Conservation (phyloP, 2,329 filamentous ascomycete genomes). For the Diaporthe longicolla region DNA sequence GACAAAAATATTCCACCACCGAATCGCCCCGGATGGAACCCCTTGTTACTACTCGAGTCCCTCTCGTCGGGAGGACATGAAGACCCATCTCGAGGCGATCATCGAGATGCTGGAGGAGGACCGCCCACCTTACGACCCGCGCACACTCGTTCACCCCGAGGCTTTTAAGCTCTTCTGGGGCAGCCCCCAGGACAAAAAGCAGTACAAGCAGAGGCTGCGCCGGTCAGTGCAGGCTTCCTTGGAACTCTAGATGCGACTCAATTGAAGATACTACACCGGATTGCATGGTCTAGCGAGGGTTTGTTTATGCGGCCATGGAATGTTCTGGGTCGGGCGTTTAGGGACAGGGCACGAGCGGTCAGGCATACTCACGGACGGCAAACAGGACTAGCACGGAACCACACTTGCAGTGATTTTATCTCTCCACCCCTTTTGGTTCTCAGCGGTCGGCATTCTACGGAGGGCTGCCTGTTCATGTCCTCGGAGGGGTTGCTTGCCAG, state of each 20-base stretch:
- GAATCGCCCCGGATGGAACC: constrained; percentile 83
- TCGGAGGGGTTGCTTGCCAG: constrained; percentile 9
- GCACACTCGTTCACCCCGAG: constrained; percentile 88
- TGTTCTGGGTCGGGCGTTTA: constrained; percentile 34
- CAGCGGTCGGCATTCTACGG: constrained; percentile 8
- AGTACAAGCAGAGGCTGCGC: constrained; percentile 85
- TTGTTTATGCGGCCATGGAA: constrained; percentile 29
- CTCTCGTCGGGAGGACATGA: constrained; percentile 79
- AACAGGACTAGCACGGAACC: constrained; percentile 36
- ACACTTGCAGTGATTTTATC: constrained; percentile 12
- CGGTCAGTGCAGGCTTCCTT: constrained; percentile 80
- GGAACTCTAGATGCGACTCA: constrained; percentile 51
- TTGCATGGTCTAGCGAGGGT: constrained; percentile 20
- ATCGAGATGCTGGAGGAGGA: constrained; percentile 89
- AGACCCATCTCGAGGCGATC: constrained; percentile 86
- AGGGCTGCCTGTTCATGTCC: neutral
- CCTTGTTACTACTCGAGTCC: constrained; percentile 83
- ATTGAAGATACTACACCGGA: constrained; percentile 42
- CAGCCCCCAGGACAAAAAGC: constrained; percentile 80
- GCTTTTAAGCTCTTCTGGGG: constrained; percentile 92
- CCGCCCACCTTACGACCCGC: constrained; percentile 88
- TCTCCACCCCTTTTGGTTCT: constrained; percentile 15
- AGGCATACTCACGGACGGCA: constrained; percentile 35
- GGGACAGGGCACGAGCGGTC: constrained; percentile 15
- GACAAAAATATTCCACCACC: constrained; percentile 88